These are phyloP conservation scores for Fermentozyma sake DNA, from an alignment of 1,139 yeast genomes.

Conservation along the genomic window DNA sequence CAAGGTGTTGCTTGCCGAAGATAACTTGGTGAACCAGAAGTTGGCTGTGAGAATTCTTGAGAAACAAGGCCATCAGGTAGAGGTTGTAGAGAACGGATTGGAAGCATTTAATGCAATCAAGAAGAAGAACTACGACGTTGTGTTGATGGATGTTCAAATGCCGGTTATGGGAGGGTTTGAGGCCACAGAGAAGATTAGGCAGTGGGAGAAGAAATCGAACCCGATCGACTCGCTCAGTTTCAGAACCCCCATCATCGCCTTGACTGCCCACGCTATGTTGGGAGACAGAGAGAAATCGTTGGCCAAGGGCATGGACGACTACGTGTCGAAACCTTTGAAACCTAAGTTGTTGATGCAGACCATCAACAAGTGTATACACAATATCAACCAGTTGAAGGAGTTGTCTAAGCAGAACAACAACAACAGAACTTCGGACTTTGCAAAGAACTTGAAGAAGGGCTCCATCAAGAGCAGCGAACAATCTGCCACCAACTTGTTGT, in stretches of 20 bases:
- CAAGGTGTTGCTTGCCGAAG: constrained; percentile 78
- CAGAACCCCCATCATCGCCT: constrained; percentile 81
- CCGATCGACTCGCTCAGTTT: constrained; percentile 63
- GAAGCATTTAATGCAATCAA: constrained; percentile 79
- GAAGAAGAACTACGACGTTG: constrained; percentile 66
- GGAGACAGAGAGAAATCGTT: constrained; percentile 84
- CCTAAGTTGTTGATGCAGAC: constrained; percentile 81
- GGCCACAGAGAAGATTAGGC: constrained; percentile 79
- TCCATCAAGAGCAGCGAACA: constrained; percentile 26
- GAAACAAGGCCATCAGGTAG: constrained; percentile 77
- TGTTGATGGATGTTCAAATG: constrained; percentile 92
- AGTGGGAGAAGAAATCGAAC: constrained; percentile 78
- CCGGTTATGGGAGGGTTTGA: constrained; percentile 95
- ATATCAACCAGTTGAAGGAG: constrained; percentile 55
- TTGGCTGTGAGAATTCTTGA: constrained; percentile 78
- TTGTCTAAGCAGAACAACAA: constrained; percentile 47
- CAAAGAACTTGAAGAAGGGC: constrained; percentile 41
- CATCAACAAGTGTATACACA: constrained; percentile 76
- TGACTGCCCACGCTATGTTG: constrained; percentile 90
- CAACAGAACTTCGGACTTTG: constrained; percentile 44
- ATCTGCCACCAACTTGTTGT: constrained; percentile 7
- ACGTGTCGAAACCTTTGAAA: constrained; percentile 79
- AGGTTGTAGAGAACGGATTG: constrained; percentile 80
- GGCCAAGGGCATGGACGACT: constrained; percentile 89
- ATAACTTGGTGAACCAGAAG: constrained; percentile 81